Evolutionary conservation across 2,329 filamentous ascomycete genomes (phyloP), one percentile per base, ranked within the genome.

Genomic region (Fusarium sp.): DNA sequence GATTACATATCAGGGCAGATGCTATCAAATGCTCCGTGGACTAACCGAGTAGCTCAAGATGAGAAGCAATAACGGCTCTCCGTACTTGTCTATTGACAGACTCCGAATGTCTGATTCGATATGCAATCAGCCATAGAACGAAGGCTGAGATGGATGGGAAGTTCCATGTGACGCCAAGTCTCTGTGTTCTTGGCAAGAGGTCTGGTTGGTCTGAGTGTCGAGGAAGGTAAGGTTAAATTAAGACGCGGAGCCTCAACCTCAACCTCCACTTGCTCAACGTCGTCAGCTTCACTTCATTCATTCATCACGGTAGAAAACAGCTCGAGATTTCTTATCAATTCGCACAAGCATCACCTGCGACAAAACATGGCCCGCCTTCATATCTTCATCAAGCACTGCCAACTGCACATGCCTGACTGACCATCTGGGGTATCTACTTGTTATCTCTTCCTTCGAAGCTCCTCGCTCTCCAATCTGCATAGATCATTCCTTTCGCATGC

Each of bases 161-260:
- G 40, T 60, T 28, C 37, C 63, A 71, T 66, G 27, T 47, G 54
- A 42, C 43, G 50, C 32, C 21, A 28, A 43, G 30, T 37, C 45
- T 28, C 42, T 63, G 27, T 48, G 27, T 47, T 65, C 59, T 71
- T 71, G 59, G 68, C 68, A 37, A 42, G 41, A 57, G 41, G 47
- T 34, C 50, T 51, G 45, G 62, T 67, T 63, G 58, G 53, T 41
- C 54, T 70, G 18, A 20, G 21, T 47, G 42, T 48, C 18, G 9
- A 59, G 43, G 54, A 46, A n/a, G 16, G 21, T 48, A 50, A 55
- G 34, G 23, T 66, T 63, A 47, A 64, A 48, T 41, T 23, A 42
- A 34, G 53, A 46, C 57, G 45, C 49, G 46, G 57, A 53, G 55
- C 55, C 45, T 57, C 59, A 65, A 32, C 46, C 41, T 65, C 32